Evolutionary conservation across 805 yeast species (phyloP), one percentile per base, ranked within the genome.

Genomic region (Millerago galiae): DNA sequence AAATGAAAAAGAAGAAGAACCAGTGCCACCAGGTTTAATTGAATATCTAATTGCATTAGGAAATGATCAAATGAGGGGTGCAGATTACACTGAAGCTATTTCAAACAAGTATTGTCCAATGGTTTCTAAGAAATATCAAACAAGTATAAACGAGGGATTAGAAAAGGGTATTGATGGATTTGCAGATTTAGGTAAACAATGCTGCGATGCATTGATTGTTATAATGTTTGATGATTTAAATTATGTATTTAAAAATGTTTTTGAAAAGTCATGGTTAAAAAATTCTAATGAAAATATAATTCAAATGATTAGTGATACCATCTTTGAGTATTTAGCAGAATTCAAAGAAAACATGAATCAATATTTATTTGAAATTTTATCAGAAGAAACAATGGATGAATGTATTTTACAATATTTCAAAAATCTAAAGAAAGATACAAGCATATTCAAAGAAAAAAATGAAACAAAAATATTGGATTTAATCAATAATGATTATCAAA

Each of bases 31-130:
- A 18, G 96, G 96, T 2, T 66, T 88, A 26, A 70, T 82, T 32
- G 96, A 88, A 55, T 88, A 88, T 61, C 63, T 85, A 40, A 75
- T 85, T 13, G 95, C 95, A 0, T 70, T 86, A 14, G 91, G 90
- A 3, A 88, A 88, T 61, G 93, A 90, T 51, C 95, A 84, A 61
- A 76, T 80, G 67, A 71, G 79, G 48, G 81, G 81, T 13, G 83
- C 84, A 3, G 82, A 77, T 51, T 76, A 76, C 48, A 66, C 81
- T 2, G 93, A 84, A 48, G 83, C 84, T 18, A 79, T 85, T 43
- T 72, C 83, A 6, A 77, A 76, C 38, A 72, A 82, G 45, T 73
- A 82, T 52, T 75, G 77, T 17, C 77, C 75, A n/a, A 68, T 78
- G 54, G 83, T 87, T 34, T 71, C 82, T 32, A 81, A 79, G 34